These are phyloP conservation scores for Kodamaea anthophila DNA, from an alignment of 1,139 yeast genomes.

Conservation along the genomic window DNA sequence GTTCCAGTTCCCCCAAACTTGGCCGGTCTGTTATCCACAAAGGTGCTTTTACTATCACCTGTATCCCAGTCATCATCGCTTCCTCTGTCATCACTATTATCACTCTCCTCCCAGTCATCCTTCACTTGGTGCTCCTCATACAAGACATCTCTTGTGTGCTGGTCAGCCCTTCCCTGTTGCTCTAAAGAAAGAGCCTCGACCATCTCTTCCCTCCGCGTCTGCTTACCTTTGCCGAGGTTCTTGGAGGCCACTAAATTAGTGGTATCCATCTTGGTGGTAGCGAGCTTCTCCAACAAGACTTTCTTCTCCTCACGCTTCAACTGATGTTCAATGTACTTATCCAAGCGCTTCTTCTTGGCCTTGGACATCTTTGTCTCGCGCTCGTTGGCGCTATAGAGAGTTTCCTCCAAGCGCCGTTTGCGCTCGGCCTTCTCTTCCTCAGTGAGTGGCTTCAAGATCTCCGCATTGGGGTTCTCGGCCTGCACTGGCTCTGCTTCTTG, in stretches of 20 bases:
- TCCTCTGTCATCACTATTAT: not conserved
- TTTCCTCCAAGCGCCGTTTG: constrained; percentile 59
- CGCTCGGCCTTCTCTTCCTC: constrained; percentile 57
- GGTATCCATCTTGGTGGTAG: constrained; percentile 69
- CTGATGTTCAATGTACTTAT: constrained; percentile 81
- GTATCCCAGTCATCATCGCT: constrained; percentile 1
- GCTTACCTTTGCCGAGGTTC: constrained; percentile 69
- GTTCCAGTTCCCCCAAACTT: constrained; percentile 53
- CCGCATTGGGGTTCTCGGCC: constrained; percentile 53
- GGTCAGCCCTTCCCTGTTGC: constrained; percentile 66
- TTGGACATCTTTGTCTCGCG: constrained; percentile 63
- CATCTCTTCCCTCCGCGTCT: constrained; percentile 65
- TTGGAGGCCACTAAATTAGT: constrained; percentile 63
- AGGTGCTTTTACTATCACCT: constrained; percentile 21
- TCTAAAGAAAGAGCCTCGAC: constrained; percentile 72
- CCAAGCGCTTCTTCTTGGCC: constrained; percentile 70
- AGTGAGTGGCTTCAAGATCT: constrained; percentile 43
- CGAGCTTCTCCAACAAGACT: constrained; percentile 64
- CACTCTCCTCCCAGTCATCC: constrained; percentile 41
- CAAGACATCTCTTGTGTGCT: constrained; percentile 52
- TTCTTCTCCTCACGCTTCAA: constrained; percentile 85
- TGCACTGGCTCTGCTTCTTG: constrained; percentile 14
- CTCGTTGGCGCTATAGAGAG: constrained; percentile 47
- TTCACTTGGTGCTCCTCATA: constrained; percentile 66
- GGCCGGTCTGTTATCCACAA: constrained; percentile 68